phyloP scores from a whole-genome alignment of 306 rosid genomes.

The Carpinus viminea region DNA sequence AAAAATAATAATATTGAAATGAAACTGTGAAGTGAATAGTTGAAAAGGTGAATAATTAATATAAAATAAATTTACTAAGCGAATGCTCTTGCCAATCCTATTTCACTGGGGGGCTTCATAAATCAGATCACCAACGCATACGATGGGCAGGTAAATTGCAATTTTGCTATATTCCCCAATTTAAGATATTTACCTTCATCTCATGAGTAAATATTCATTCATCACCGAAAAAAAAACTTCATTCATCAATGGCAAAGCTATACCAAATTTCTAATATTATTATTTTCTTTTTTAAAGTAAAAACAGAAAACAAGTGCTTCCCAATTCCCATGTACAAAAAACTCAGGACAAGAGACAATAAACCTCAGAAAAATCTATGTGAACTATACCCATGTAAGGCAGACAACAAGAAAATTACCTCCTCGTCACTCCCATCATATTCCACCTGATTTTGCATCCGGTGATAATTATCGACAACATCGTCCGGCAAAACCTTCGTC shows the following conservation, averaged over 20 bases:
- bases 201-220: neutral
- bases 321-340: neutral
- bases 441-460: conserved; percentile 61
- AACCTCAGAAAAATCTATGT: conserved; percentile 51
- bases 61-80: no score
- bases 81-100: no score
- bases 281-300: neutral
- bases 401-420: conserved; percentile 54
- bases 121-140: no score
- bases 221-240: no score
- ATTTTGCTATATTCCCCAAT: neutral
- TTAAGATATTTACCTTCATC: neutral
- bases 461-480: conserved; percentile 52
- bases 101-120: no score
- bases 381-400: conserved; percentile 56
- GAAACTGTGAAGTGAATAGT: no score
- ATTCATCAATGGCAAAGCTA: neutral
- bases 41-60: no score
- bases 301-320: neutral
- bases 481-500: conserved; percentile 69
- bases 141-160: neutral
- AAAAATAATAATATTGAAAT: no score
- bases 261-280: neutral
- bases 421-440: conserved; percentile 54
- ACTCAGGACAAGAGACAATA: no score